Evolutionary conservation across 2,329 filamentous ascomycete species (phyloP).

Genomic region (Pyricularia grisea): DNA sequence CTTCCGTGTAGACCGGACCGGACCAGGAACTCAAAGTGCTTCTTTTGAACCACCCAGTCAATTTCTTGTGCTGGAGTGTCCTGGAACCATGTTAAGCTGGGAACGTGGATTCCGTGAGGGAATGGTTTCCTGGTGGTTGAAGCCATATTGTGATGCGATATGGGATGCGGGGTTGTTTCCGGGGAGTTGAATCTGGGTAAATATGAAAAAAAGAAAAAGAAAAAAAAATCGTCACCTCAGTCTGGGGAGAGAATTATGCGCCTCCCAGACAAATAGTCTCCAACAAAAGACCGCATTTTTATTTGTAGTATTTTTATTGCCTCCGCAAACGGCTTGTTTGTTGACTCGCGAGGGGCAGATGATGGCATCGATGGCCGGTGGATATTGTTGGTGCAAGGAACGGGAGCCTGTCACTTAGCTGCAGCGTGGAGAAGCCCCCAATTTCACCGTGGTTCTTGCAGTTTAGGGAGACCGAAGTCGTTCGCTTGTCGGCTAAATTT

Average conservation of each 20-base stretch:
- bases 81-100: conserved; percentile 46
- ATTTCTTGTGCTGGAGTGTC: conserved; percentile 33
- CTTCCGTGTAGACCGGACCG: conserved; percentile 41
- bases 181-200: not conserved
- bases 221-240: no score
- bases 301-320: not conserved
- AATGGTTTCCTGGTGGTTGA: not conserved
- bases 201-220: no score
- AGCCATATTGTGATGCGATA: not conserved
- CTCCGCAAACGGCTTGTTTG: not conserved
- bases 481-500: not conserved
- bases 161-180: not conserved
- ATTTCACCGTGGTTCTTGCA: not conserved
- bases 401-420: not conserved
- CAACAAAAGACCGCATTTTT: not conserved
- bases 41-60: conserved; percentile 43
- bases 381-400: not conserved
- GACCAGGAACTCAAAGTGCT: conserved; percentile 44
- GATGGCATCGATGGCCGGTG: not conserved
- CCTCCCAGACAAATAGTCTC: not conserved
- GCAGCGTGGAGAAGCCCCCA: not conserved
- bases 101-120: conserved; percentile 46
- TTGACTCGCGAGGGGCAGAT: not conserved
- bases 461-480: not conserved
- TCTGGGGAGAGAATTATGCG: not conserved